Evolutionary conservation across 805 yeast genomes (phyloP).

Genomic region (Wickerhamiella brachini): DNA sequence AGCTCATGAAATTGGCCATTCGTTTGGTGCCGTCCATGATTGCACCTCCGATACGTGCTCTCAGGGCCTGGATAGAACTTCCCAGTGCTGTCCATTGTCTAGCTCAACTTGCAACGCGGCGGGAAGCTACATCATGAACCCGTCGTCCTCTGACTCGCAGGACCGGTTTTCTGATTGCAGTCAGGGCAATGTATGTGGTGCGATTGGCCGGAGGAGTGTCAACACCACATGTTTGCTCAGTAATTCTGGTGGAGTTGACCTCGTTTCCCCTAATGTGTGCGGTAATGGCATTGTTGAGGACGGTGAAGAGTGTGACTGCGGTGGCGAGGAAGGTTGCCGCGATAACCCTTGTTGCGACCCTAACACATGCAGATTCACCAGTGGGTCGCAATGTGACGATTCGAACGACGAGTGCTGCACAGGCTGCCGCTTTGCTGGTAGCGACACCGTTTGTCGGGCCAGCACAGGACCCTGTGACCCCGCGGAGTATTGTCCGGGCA

Average conservation of each 20-base stretch:
- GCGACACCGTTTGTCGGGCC: slow-evolving; percentile 20
- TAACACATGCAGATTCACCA: slow-evolving; percentile 13
- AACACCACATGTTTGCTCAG: slow-evolving; percentile 18
- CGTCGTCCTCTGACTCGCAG: slow-evolving; percentile 21
- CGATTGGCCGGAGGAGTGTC: slow-evolving; percentile 17
- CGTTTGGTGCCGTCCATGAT: slow-evolving; percentile 30
- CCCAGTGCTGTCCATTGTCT: slow-evolving; percentile 26
- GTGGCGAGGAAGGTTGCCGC: slow-evolving; percentile 24
- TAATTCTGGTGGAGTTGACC: slow-evolving; percentile 13
- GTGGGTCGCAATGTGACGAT: slow-evolving; percentile 15
- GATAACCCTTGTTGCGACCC: slow-evolving; percentile 19
- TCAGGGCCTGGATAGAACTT: slow-evolving; percentile 15
- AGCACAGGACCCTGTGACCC: slow-evolving; percentile 25
- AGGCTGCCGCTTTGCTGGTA: slow-evolving; percentile 21
- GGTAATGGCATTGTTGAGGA: slow-evolving; percentile 29
- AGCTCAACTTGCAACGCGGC: slow-evolving; percentile 21
- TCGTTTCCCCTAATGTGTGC: slow-evolving; percentile 23
- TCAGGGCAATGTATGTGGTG: slow-evolving; percentile 25
- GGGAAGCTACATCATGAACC: slow-evolving; percentile 27
- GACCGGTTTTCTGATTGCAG: slow-evolving; percentile 23
- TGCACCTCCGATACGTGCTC: slow-evolving; percentile 25
- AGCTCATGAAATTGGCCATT: slow-evolving; percentile 29
- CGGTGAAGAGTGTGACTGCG: slow-evolving; percentile 29
- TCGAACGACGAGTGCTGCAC: slow-evolving; percentile 23
- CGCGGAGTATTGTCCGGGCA: slow-evolving; percentile 25